These are phyloP conservation scores for Spencermartinsiella europaea DNA, from an alignment of 805 yeast genomes.

Conservation along the genomic window DNA sequence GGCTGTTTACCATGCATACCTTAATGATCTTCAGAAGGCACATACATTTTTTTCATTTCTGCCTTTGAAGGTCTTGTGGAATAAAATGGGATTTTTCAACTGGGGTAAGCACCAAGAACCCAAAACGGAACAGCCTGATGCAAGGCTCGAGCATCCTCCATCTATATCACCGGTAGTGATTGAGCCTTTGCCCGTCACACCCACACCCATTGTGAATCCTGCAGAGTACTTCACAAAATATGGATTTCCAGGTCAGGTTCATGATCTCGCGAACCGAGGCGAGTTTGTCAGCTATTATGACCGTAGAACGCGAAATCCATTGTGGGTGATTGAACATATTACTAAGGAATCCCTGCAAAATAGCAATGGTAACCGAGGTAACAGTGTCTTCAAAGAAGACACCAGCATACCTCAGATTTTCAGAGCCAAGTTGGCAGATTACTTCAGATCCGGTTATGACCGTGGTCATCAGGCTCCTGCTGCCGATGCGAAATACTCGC, in stretches of 20 bases:
- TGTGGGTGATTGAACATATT: conserved; percentile 73
- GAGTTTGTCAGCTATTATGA: conserved; percentile 87
- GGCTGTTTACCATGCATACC: too few relatives aligned
- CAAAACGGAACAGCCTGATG: background rate
- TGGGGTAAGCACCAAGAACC: background rate
- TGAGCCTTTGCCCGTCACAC: background rate
- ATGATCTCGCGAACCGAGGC: conserved; percentile 65
- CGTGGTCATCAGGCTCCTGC: conserved; percentile 98
- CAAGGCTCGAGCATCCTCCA: background rate
- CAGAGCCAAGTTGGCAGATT: conserved; percentile 74
- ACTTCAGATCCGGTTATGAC: conserved; percentile 92
- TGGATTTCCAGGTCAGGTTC: conserved; percentile 94
- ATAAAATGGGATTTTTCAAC: background rate
- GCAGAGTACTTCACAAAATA: conserved; percentile 73
- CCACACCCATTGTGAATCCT: conserved; percentile 50
- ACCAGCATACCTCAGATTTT: conserved; percentile 70
- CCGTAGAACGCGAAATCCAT: conserved; percentile 78
- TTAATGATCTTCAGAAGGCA: too few relatives aligned
- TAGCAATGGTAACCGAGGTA: conserved; percentile 60
- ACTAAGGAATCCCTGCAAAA: conserved; percentile 59
- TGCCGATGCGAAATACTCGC: conserved; percentile 89
- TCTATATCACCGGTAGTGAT: background rate
- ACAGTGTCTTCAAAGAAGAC: conserved; percentile 83
- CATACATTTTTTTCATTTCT: too few relatives aligned
- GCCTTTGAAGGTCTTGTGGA: too few relatives aligned